Conservation (phyloP, 164 flowering plant species). For the Tinospora cordifolia region DNA sequence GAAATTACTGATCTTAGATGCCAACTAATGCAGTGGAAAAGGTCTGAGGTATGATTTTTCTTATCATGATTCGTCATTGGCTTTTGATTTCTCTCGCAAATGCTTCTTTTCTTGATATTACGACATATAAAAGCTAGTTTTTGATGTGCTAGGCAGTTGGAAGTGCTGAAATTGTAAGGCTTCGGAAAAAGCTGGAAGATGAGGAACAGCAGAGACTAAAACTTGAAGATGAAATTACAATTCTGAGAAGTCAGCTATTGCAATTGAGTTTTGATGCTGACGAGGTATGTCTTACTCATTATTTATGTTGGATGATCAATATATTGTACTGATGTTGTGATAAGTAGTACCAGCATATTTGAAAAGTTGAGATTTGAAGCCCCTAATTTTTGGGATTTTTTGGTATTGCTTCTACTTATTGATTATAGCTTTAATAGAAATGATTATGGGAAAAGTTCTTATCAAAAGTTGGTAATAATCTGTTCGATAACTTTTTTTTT, state of each 20-base stretch:
- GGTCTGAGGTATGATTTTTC: conserved; percentile 52
- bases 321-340: neutral
- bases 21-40: conserved; percentile 55
- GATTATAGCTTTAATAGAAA: no score
- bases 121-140: conserved; percentile 9
- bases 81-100: neutral
- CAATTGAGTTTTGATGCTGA: conserved; percentile 86
- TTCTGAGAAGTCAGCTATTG: conserved; percentile 62
- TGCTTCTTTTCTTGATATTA: neutral
- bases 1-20: conserved; percentile 53
- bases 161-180: conserved; percentile 57
- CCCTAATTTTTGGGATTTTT: no score
- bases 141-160: conserved; percentile 45
- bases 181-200: conserved; percentile 67
- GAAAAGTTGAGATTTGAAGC: neutral
- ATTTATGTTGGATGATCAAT: neutral
- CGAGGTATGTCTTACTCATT: conserved; percentile 45
- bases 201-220: conserved; percentile 62
- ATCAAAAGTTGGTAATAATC: no score
- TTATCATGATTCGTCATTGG: neutral
- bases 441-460: no score
- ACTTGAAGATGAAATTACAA: conserved; percentile 75
- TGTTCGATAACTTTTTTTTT: no score
- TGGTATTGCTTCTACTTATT: no score
- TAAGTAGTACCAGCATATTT: neutral